Evolutionary conservation across 768 basidiomycete genomes (phyloP), one percentile per base, ranked within the genome.

Genomic region (Rossbeevera mucosa): DNA sequence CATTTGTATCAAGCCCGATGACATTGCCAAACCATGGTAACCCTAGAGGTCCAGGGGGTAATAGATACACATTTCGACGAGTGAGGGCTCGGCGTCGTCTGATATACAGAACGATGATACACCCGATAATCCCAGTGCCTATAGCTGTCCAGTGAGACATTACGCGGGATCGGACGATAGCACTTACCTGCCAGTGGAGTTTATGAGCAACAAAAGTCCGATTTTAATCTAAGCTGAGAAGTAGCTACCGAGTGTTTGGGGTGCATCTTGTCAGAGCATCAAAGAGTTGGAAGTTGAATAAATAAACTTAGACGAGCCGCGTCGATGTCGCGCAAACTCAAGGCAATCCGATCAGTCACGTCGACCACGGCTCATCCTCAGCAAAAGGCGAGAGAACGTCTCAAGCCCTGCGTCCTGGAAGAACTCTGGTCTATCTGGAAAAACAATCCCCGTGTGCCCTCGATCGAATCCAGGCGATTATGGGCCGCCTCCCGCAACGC

Each of bases 11-110:
- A 38, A 74, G 58, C 22, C 71, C 64, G 4, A 66, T 47, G 24
- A 73, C 38, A 57, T 75, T 74, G 4, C 74, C 74, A 5, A 74
- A 49, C 47, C 72, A 50, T 5, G 71, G 71, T 22, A 67, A 52
- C 0, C 64, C 59, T 18, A 54, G 60, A 4, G 72, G 31, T 33
- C 31, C 31, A 33, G 31, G 31, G 71, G 71, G 73, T 14, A 46
- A 21, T 12, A 31, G 44, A 18, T 26, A 14, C 44, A 7, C 2
- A 8, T 18, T 33, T 50, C 30, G 42, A 8, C 7, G 7, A 3
- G 5, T 48, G 13, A n/a, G 31, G 46, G 33, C 45, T 47, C n/a
- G 49, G n/a, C n/a, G n/a, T 29, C 21, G 18, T 36, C 44, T 25
- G 9, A 51, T 36, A 21, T 20, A 33, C 3, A 47, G 44, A 36